A percentile compares a stretch with the other conserved stretches of the same genome.
phyloP scores from a whole-genome alignment of 331 rosid genomes.

The Quercus tomentella region DNA sequence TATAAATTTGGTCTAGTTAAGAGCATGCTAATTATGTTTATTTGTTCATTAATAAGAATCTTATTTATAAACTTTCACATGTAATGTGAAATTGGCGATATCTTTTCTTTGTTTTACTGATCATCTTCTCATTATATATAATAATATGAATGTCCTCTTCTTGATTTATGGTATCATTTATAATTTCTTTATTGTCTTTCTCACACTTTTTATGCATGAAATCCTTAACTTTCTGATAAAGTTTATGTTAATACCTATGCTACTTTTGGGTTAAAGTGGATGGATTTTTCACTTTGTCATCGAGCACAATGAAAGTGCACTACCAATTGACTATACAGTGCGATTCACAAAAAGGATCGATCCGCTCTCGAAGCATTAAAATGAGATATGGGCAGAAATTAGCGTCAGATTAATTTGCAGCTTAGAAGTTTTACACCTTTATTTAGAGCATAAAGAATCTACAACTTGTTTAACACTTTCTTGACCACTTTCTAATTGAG shows the following conservation, averaged over 20 bases:
- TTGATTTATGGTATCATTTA: too few relatives aligned
- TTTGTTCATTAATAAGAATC: background rate
- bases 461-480: background rate
- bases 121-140: too few relatives aligned
- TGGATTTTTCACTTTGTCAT: conserved; percentile 29
- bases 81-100: background rate
- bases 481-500: conserved; percentile 2
- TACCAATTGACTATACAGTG: conserved; percentile 15
- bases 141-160: too few relatives aligned
- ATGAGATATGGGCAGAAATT: background rate
- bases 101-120: background rate
- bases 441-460: background rate
- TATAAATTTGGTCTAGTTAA: too few relatives aligned
- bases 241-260: background rate
- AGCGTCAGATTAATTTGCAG: background rate
- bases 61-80: background rate
- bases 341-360: conserved; percentile 37
- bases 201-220: background rate
- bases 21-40: too few relatives aligned
- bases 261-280: conserved; percentile 22
- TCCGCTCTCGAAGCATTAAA: conserved; percentile 22
- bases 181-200: too few relatives aligned
- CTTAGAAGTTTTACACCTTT: background rate
- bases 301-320: conserved; percentile 8
- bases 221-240: background rate